Conservation (phyloP, 257 asterid genomes). For the Cynanchum wilfordii region DNA sequence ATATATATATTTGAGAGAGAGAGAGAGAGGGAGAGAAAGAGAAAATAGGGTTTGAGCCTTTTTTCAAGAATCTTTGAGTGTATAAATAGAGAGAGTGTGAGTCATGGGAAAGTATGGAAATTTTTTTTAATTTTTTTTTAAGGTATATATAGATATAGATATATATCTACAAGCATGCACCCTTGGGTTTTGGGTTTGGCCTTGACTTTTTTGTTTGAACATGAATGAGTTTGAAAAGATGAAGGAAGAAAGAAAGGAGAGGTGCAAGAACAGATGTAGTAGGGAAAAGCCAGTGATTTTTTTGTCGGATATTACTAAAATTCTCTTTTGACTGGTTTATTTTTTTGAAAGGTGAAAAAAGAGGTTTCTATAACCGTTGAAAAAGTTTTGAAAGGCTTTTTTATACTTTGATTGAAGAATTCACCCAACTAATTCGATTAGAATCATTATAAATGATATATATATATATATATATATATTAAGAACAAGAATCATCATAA, state of each 20-base stretch:
- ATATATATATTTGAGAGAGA: too few relatives aligned
- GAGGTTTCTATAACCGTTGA: slow-evolving; percentile 53
- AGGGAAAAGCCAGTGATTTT: slow-evolving; percentile 44
- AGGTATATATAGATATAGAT: too few relatives aligned
- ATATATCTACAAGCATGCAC: slow-evolving; percentile 21
- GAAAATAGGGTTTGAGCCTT: slow-evolving; percentile 25
- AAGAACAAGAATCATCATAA: too few relatives aligned
- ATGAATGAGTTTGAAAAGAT: slow-evolving; percentile 29
- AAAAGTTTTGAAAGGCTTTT: slow-evolving; percentile 20
- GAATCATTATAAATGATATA: too few relatives aligned
- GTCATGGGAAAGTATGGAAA: too few relatives aligned
- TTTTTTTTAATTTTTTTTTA: too few relatives aligned
- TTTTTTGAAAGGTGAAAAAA: slow-evolving; percentile 32
- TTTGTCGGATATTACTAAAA: slow-evolving; percentile 72
- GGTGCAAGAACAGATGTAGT: slow-evolving; percentile 40
- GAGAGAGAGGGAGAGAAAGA: neutral
- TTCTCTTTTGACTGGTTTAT: slow-evolving; percentile 56
- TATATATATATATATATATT: too few relatives aligned
- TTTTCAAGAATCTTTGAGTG: slow-evolving; percentile 10
- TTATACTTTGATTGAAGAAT: too few relatives aligned
- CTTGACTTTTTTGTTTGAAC: slow-evolving; percentile 31
- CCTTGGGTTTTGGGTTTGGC: neutral
- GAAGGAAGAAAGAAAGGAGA: slow-evolving; percentile 16
- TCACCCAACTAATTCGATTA: too few relatives aligned
- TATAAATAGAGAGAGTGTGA: slow-evolving; percentile 18